Percentiles rank a stretch among this genome's conserved stretches.
phyloP scores from a whole-genome alignment of 805 yeast genomes.

The Metschnikowia sp. region DNA sequence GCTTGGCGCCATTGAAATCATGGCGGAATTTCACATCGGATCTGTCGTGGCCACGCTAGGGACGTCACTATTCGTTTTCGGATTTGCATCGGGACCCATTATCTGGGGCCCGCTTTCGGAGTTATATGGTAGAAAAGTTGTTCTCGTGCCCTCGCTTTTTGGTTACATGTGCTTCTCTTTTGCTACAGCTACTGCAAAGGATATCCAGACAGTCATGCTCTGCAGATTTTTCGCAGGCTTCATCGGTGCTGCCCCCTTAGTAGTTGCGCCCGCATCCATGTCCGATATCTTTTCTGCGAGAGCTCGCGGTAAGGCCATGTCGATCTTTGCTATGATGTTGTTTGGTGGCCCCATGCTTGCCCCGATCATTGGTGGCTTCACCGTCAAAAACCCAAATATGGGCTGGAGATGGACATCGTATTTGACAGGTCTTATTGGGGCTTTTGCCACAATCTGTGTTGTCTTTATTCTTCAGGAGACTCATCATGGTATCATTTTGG shows the following conservation, averaged over 20 bases:
- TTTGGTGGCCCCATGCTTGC: conserved; percentile 24
- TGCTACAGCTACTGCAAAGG: conserved; percentile 24
- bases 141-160: conserved; percentile 54
- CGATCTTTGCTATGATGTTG: conserved; percentile 33
- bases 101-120: conserved; percentile 90
- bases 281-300: conserved; percentile 20
- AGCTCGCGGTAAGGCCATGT: conserved; percentile 23
- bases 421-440: conserved; percentile 60
- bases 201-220: conserved; percentile 22
- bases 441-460: conserved; percentile 37
- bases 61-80: conserved; percentile 80
- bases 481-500: conserved; percentile 66
- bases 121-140: conserved; percentile 64
- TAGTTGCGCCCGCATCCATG: conserved; percentile 24
- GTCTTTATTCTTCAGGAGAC: conserved; percentile 59
- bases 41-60: conserved; percentile 69
- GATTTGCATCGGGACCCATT: conserved; percentile 91
- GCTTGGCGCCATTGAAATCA: conserved; percentile 49
- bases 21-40: conserved; percentile 56
- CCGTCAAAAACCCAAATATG: conserved; percentile 49
- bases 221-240: conserved; percentile 25
- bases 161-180: conserved; percentile 60
- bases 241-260: conserved; percentile 24
- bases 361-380: conserved; percentile 52
- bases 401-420: conserved; percentile 87